A percentile compares a stretch with the other conserved stretches of the same genome.
phyloP scores from a whole-genome alignment of 768 basidiomycete species.

The Rhodotorula babjevae region DNA sequence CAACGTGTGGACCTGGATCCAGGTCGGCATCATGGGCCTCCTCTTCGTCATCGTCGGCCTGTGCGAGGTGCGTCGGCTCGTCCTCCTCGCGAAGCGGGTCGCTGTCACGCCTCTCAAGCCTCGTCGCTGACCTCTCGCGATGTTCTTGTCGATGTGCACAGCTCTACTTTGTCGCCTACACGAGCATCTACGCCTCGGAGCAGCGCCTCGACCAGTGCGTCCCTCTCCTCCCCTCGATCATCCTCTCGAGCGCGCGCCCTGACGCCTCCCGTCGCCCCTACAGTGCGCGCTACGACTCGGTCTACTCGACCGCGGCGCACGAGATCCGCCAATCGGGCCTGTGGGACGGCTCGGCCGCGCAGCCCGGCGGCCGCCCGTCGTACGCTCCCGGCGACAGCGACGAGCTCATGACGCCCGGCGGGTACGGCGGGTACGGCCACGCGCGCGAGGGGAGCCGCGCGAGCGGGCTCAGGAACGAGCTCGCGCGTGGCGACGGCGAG shows the following conservation, averaged over 20 bases:
- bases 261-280: background rate
- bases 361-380: background rate
- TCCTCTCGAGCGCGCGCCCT: background rate
- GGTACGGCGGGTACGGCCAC: background rate
- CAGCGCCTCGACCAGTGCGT: slow-evolving; percentile 39
- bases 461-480: slow-evolving; percentile 25
- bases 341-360: slow-evolving; percentile 15
- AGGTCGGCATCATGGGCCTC: slow-evolving; percentile 82
- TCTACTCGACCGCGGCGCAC: slow-evolving; percentile 31
- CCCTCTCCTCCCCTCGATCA: background rate
- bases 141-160: too few species aligned
- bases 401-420: background rate
- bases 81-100: too few species aligned
- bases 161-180: slow-evolving; percentile 35
- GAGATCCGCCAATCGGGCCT: slow-evolving; percentile 38
- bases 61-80: background rate
- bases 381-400: background rate
- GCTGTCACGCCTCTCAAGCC: too few species aligned
- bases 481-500: slow-evolving; percentile 1
- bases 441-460: background rate
- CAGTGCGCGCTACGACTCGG: slow-evolving; percentile 36
- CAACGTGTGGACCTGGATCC: slow-evolving; percentile 85
- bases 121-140: too few species aligned
- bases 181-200: slow-evolving; percentile 36
- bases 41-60: slow-evolving; percentile 62